Percentiles rank a stretch among this genome's conserved stretches.
Conservation (phyloP, 495 filamentous ascomycete species). For the Hyaloscypha hepaticicola region DNA sequence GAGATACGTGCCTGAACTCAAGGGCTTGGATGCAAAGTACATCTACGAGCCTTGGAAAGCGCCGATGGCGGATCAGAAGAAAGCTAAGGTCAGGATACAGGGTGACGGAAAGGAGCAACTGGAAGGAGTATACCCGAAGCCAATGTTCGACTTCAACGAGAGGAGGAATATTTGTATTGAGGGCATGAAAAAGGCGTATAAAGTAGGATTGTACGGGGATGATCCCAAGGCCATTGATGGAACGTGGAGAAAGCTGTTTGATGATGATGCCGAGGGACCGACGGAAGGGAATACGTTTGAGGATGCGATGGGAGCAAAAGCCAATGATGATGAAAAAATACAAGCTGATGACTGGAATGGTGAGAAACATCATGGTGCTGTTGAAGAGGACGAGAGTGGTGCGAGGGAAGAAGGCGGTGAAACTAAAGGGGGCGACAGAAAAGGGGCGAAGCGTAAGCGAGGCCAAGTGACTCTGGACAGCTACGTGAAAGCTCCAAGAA, state of each 20-base stretch:
- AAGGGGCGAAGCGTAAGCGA: conserved; percentile 18
- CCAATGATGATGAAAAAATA: conserved; percentile 27
- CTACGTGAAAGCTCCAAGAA: conserved; percentile 41
- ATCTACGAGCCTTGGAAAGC: conserved; percentile 77
- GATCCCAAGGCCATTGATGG: conserved; percentile 58
- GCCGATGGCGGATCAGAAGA: conserved; percentile 57
- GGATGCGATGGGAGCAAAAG: conserved; percentile 17
- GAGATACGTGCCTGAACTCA: conserved; percentile 61
- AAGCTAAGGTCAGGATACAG: conserved; percentile 48
- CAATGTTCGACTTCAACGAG: conserved; percentile 69
- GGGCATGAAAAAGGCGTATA: conserved; percentile 65
- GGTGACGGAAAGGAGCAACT: conserved; percentile 16
- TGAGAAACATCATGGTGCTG: conserved; percentile 34
- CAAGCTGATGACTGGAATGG: conserved; percentile 26
- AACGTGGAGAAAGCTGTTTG: conserved; percentile 58
- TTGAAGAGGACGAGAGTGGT: conserved; percentile 35
- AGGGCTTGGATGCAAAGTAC: conserved; percentile 57
- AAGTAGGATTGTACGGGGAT: conserved; percentile 58
- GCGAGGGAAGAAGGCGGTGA: conserved; percentile 23
- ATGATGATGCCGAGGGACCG: conserved; percentile 42
- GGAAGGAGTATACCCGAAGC: conserved; percentile 57
- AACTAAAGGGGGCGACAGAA: conserved; percentile 15
- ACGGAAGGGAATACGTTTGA: conserved; percentile 43
- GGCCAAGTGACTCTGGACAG: conserved; percentile 44
- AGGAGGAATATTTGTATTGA: conserved; percentile 57